A percentile compares a stretch with the other conserved stretches of the same genome.
Evolutionary conservation across 495 filamentous ascomycete genomes (phyloP).

Genomic region (Polyplosphaeria fusca): DNA sequence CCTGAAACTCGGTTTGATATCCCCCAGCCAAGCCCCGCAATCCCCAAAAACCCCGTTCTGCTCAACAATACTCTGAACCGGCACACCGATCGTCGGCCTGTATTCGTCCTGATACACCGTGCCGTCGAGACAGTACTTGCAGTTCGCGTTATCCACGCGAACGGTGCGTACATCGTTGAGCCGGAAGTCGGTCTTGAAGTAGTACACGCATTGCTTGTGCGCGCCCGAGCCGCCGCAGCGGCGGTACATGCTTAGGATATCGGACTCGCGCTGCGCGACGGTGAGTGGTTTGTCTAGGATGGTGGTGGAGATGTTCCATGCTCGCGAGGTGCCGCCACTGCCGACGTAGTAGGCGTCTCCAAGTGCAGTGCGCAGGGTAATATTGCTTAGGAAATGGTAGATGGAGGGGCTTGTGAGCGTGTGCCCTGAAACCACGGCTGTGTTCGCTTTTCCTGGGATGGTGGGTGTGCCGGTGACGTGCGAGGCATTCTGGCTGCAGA

Average conservation of each 20-base stretch:
- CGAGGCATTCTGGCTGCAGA: not conserved
- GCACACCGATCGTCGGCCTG: not conserved
- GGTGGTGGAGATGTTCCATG: not conserved
- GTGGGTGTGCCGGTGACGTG: conserved; percentile 1
- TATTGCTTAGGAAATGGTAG: conserved; percentile 5
- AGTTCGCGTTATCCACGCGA: not conserved
- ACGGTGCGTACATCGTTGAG: not conserved
- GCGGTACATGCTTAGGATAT: not conserved
- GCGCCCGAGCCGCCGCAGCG: not conserved
- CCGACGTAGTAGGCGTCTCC: not conserved
- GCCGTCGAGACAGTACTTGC: not conserved
- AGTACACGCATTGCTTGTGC: not conserved
- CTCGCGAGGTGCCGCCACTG: not conserved
- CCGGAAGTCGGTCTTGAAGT: not conserved
- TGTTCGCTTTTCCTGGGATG: conserved; percentile 2
- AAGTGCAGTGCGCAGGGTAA: not conserved
- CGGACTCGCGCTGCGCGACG: not conserved
- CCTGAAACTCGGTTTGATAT: too few relatives aligned
- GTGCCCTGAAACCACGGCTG: conserved; percentile 4
- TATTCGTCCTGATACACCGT: not conserved
- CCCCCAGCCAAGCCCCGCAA: too few relatives aligned
- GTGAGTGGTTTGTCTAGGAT: not conserved
- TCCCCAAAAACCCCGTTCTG: not conserved
- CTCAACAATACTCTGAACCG: not conserved
- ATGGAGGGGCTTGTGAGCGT: conserved; percentile 4